These are phyloP conservation scores for Hemisphaericaspora subhashii DNA, from an alignment of 1,139 yeast species.

Conservation along the genomic window DNA sequence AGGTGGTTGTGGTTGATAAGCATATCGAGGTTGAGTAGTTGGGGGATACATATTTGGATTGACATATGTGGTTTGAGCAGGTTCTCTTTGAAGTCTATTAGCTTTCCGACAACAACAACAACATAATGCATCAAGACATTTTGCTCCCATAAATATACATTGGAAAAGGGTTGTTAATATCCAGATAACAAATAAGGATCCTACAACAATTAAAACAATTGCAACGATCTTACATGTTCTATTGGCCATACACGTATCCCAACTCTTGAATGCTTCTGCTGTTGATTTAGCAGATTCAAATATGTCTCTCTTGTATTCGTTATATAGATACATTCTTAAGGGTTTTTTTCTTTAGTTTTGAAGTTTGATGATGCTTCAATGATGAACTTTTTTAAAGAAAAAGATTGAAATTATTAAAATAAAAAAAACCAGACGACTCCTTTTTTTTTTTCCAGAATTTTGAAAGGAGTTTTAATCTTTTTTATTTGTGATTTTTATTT, in stretches of 20 bases:
- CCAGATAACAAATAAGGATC: conserved; percentile 47
- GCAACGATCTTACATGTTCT: conserved; percentile 73
- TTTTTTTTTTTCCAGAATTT: no score
- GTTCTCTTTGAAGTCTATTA: conserved; percentile 5
- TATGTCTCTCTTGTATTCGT: conserved; percentile 12
- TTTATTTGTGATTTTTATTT: no score
- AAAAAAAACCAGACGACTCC: no score
- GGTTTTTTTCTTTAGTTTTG: neutral
- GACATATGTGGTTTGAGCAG: conserved; percentile 21
- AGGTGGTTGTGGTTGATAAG: conserved; percentile 15
- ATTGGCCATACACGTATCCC: conserved; percentile 84
- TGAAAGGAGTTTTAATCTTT: no score
- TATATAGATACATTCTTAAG: neutral
- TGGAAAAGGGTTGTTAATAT: conserved; percentile 40
- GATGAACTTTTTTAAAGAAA: no score
- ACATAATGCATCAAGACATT: conserved; percentile 46
- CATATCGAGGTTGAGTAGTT: conserved; percentile 18
- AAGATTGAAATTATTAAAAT: no score
- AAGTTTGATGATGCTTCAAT: no score
- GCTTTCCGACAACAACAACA: conserved; percentile 41
- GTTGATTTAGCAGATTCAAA: conserved; percentile 35
- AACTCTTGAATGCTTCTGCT: conserved; percentile 57
- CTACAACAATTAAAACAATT: conserved; percentile 70
- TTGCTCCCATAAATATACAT: conserved; percentile 46
- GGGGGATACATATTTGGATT: conserved; percentile 44